phyloP scores from a whole-genome alignment of 495 filamentous ascomycete species.

The Trichoderma parareesei region DNA sequence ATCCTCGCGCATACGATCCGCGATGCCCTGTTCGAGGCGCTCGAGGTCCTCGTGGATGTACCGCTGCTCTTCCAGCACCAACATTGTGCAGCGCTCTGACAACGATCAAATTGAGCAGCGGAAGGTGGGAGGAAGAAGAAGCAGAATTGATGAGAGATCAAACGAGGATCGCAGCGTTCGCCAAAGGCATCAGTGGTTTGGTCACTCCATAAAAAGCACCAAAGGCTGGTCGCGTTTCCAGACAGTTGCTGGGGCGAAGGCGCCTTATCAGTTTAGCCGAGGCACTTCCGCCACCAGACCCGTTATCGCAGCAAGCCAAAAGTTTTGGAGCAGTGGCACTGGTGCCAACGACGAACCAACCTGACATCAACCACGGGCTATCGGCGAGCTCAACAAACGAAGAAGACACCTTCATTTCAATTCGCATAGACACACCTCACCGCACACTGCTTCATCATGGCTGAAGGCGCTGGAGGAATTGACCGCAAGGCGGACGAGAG shows the following conservation, averaged over 20 bases:
- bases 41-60: conserved; percentile 93
- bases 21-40: conserved; percentile 85
- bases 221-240: background rate
- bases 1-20: conserved; percentile 79
- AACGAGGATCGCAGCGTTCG: background rate
- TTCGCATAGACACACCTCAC: background rate
- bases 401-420: background rate
- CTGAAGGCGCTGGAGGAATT: conserved; percentile 64
- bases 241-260: background rate
- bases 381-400: conserved; percentile 8
- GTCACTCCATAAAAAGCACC: background rate
- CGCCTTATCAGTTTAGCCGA: background rate
- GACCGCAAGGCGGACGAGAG: conserved; percentile 91
- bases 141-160: background rate
- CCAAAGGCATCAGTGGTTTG: background rate
- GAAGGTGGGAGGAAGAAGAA: background rate
- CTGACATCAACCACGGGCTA: background rate
- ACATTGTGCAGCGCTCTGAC: conserved; percentile 25
- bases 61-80: conserved; percentile 87
- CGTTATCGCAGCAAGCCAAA: conserved; percentile 7
- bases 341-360: conserved; percentile 12
- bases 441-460: conserved; percentile 47
- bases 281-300: background rate
- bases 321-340: conserved; percentile 11
- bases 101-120: no score